Evolutionary conservation across 1,284 basidiomycete genomes (phyloP), one percentile per base, ranked within the genome.

Genomic region (Leccinum subrobustum): DNA sequence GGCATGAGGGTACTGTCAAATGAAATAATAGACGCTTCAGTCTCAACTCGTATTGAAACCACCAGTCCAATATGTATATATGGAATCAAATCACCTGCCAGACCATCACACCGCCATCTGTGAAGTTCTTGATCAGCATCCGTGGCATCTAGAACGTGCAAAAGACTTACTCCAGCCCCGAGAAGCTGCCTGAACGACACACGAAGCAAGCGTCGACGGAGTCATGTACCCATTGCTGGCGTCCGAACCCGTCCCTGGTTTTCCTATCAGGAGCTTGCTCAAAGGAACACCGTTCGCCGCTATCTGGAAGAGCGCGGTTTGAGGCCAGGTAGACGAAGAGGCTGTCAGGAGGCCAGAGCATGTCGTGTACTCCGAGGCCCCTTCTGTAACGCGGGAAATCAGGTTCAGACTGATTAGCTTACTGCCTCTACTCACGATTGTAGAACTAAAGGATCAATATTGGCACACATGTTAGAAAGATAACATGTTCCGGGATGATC

Each of bases 251-350:
- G 71, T 77, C 0, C 77, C 86, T 0, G 87, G 87, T 73, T 89
- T 89, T 4, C 88, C 88, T 59, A 89, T 84, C 60, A 84, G 76
- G 56, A 84, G 68, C 70, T 84, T 84, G 70, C 78, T 68, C 18
- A 84, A 68, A 3, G 78, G 68, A 5, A 88, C 79, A 39, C 85
- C 85, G 52, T 75, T 81, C 4, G 78, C 78, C 9, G 81, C 78
- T 64, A 89, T 89, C 70, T 89, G 79, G 77, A 89, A 88, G n/a
- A 89, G 59, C 0, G 79, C 70, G 0, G 77, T 76, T 59, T 78
- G 52, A 14, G 70, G 81, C 75, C 75, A 84, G 5, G 69, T 60
- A 58, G 74, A 72, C 23, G 76, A 73, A 0, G 81, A 79, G 14
- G 70, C 66, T 54, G 73, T 77, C 37, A 84, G 74, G 23, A 84